Conservation (phyloP, 768 basidiomycete species). For the Pholiota conissans region DNA sequence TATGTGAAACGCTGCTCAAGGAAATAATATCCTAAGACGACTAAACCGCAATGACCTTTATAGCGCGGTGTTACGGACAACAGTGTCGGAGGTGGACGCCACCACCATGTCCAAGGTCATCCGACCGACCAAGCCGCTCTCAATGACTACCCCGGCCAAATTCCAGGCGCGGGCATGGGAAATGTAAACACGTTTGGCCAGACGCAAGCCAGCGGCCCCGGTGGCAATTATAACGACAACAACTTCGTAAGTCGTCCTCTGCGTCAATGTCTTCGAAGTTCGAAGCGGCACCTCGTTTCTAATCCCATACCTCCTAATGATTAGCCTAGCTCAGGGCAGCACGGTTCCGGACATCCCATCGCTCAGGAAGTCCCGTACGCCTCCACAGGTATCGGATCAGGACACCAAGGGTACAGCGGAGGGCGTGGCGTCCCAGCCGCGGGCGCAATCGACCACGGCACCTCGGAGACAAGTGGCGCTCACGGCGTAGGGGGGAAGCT, state of each 20-base stretch:
- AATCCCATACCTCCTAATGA: background rate
- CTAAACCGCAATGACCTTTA: no score
- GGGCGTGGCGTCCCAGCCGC: constrained; percentile 20
- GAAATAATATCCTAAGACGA: no score
- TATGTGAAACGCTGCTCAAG: background rate
- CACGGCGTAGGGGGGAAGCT: constrained; percentile 30
- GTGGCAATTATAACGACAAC: background rate
- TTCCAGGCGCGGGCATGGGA: constrained; percentile 1
- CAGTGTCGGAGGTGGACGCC: background rate
- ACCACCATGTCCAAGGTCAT: background rate
- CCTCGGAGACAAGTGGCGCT: background rate
- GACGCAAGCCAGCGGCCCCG: background rate
- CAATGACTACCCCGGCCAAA: constrained; percentile 2
- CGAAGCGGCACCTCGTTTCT: background rate
- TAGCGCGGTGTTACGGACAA: no score
- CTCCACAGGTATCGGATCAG: constrained; percentile 11
- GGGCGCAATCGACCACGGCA: constrained; percentile 17
- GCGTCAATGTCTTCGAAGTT: background rate
- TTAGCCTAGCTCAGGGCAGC: background rate
- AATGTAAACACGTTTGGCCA: background rate
- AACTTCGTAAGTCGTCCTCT: background rate
- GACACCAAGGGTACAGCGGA: constrained; percentile 6
- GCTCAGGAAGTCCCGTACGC: constrained; percentile 5
- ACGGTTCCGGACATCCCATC: constrained; percentile 4
- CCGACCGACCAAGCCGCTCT: background rate